Evolutionary conservation across 2,329 filamentous ascomycete genomes (phyloP), one percentile per base, ranked within the genome.

Genomic region (Aspergillus intermedius): DNA sequence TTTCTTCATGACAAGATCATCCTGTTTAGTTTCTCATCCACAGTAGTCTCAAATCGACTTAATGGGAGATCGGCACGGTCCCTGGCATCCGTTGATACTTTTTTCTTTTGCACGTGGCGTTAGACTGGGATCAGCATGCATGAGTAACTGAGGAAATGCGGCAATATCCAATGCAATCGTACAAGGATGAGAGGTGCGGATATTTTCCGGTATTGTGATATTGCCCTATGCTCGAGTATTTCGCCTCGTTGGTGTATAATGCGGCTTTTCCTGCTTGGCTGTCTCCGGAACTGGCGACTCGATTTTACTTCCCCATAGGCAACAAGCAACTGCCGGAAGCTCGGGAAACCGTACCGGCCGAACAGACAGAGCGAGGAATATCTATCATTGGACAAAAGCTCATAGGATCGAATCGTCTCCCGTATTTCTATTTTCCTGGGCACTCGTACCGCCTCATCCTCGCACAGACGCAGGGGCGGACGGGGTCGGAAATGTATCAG

Each of bases 51-150:
- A 4, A 55, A 65, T 62, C 59, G 56, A 59, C 52, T 60, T 57
- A 54, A 56, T 63, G 62, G 61, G 60, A 64, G 65, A 67, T 67
- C 64, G 63, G 62, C 64, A 50, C 56, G 59, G 60, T 67, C 60
- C 60, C 64, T 65, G 60, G 56, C 61, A 66, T 60, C 63, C 63
- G 64, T 66, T 65, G 60, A 62, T 61, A 59, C 59, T 4, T 30
- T 30, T 30, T 67, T 65, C 57, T 60, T 53, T 55, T 56, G 59
- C 65, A 67, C 63, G 65, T 68, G 65, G 65, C 62, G 62, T 62
- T 12, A 67, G 66, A 57, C 63, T 58, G 55, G 61, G 62, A 65
- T 65, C 61, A 59, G 61, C 61, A 65, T 67, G 63, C 64, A 67
- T 58, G 46, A 54, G 54, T 49, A 47, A 54, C 42, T 49, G 37